phyloP scores from a whole-genome alignment of 192 early-diverging fungal species.

The Coemansia sp. region DNA sequence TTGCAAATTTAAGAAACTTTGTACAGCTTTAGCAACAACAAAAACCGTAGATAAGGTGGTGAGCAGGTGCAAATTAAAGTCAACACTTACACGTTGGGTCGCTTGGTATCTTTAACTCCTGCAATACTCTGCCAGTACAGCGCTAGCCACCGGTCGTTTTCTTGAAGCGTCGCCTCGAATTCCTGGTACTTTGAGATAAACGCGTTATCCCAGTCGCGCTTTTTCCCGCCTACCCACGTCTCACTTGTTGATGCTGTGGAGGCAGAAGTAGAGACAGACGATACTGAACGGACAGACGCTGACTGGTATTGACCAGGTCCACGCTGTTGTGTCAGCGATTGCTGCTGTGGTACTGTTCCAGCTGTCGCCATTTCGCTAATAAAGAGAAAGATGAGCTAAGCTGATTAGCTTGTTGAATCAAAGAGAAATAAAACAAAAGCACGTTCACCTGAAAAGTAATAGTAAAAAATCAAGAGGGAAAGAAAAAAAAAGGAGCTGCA shows the following conservation, averaged over 20 bases:
- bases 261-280: slow-evolving; percentile 25
- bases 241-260: slow-evolving; percentile 1
- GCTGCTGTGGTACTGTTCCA: not conserved
- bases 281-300: slow-evolving; percentile 22
- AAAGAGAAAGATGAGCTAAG: slow-evolving; percentile 12
- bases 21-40: not conserved
- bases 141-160: slow-evolving; percentile 54
- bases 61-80: not conserved
- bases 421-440: slow-evolving; percentile 1
- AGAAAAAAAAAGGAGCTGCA: slow-evolving; percentile 4
- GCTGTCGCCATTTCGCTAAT: slow-evolving; percentile 22
- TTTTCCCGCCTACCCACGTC: slow-evolving; percentile 43
- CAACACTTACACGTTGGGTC: slow-evolving; percentile 31
- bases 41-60: not conserved
- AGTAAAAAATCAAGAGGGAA: not conserved
- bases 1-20: not conserved
- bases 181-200: slow-evolving; percentile 49
- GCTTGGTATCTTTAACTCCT: slow-evolving; percentile 35
- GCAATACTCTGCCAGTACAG: slow-evolving; percentile 50
- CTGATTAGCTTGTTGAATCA: not conserved
- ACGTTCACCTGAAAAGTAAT: too few species aligned
- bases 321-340: not conserved
- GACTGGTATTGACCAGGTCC: slow-evolving; percentile 2
- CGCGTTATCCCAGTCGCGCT: slow-evolving; percentile 57
- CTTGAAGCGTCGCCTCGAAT: slow-evolving; percentile 50